Evolutionary conservation across 2,329 filamentous ascomycete species (phyloP), one percentile per base, ranked within the genome.

Genomic region (Pestalotiopsis sp.): DNA sequence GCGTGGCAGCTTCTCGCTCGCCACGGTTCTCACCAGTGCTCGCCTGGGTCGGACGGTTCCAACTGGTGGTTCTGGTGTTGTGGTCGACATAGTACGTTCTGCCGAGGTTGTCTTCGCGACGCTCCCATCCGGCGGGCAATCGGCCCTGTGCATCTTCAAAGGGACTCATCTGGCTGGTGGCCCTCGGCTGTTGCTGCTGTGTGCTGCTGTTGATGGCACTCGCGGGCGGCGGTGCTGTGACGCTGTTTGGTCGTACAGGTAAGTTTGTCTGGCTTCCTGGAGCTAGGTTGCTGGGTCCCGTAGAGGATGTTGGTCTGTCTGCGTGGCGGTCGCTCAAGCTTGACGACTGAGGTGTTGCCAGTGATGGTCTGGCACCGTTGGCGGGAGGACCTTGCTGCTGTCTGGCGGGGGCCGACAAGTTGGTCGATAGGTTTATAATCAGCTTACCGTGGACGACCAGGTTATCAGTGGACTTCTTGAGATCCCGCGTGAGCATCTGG

Each of bases 71-170:
- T 75, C 96, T 88, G 6, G 95, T 97, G 80, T 98, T 98, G 80
- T 98, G 96, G 77, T 99, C 96, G 66, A 99, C 96, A 79, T 98
- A 99, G 79, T 99, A 99, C 25, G 95, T 98, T 76, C 96, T 89
- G 66, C 96, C 95, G 58, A 98, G 82, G 74, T 98, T 96, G 79
- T 99, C 96, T 80, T 98, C 95, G 68, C 96, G 90, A 68, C 96
- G 91, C 82, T 99, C 96, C 95, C 96, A 99, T 41, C 96, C 96
- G 64, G 93, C 91, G 41, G 96, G 96, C 67, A 99, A 82, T 74
- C 95, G 91, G 68, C 96, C 96, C 77, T 98, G 95, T n/a, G 91
- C 90, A 81, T 99, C 96, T 82, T 98, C 95, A 73, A 99, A 99
- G 0, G 95, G 95, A 76, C 94, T 98, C 77, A 97, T 90, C 66